These are phyloP conservation scores for Aspergillus fijiensis DNA, from an alignment of 2,329 filamentous ascomycete species.

Conservation along the genomic window DNA sequence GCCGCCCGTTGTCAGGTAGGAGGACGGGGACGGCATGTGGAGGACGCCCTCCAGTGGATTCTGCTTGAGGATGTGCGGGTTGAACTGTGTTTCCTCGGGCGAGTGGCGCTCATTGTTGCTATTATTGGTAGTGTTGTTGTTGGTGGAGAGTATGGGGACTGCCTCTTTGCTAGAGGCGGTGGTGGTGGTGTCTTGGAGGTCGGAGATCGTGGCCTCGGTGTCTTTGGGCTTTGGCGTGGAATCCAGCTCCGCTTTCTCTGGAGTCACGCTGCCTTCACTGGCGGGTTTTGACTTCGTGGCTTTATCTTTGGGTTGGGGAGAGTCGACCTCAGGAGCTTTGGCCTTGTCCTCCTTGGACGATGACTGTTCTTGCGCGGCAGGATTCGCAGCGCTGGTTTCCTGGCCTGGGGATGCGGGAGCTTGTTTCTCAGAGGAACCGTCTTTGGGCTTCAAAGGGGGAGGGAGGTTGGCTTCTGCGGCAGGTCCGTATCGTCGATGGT, in stretches of 20 bases:
- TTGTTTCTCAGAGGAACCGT: conserved; percentile 19
- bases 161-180: conserved; percentile 2
- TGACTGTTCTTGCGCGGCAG: conserved; percentile 18
- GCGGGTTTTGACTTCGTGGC: conserved; percentile 9
- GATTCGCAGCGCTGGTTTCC: background rate
- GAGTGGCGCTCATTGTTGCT: background rate
- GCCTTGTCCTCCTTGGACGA: conserved; percentile 13
- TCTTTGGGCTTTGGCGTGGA: conserved; percentile 18
- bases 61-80: conserved; percentile 10
- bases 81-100: conserved; percentile 7
- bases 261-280: conserved; percentile 9
- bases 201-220: background rate
- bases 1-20: conserved; percentile 31
- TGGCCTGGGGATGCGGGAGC: conserved; percentile 12
- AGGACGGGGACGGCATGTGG: conserved; percentile 43
- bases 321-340: conserved; percentile 10
- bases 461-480: conserved; percentile 44
- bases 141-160: background rate
- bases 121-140: background rate
- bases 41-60: conserved; percentile 43
- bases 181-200: conserved; percentile 9
- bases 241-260: conserved; percentile 23
- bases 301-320: conserved; percentile 17
- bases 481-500: conserved; percentile 48
- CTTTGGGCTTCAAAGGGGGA: conserved; percentile 36